Conservation (phyloP, 306 rosid species). For the Ceratonia siliqua region DNA sequence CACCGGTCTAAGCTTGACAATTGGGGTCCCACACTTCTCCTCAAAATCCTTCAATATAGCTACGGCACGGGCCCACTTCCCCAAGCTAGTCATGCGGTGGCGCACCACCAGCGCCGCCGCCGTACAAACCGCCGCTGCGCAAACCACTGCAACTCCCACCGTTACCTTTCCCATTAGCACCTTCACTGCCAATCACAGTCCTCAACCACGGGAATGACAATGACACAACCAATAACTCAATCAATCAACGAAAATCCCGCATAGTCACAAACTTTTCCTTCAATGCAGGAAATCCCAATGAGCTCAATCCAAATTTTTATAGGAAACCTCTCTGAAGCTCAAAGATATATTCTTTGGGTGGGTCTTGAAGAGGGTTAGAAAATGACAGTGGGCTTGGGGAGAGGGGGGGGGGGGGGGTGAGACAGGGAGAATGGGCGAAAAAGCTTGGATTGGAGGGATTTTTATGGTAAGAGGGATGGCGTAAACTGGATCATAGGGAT, state of each 20-base stretch:
- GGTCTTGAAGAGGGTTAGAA: constrained; percentile 4
- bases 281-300: constrained; percentile 13
- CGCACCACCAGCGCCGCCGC: constrained; percentile 81
- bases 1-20: constrained; percentile 66
- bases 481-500: no score
- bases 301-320: constrained; percentile 10
- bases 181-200: background rate
- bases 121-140: constrained; percentile 73
- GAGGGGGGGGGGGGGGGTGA: background rate
- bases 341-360: constrained; percentile 21
- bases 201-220: background rate
- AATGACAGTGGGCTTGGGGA: constrained; percentile 33
- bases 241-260: background rate
- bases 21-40: constrained; percentile 68
- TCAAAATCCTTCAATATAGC: constrained; percentile 66
- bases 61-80: constrained; percentile 60
- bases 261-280: constrained; percentile 33
- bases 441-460: no score
- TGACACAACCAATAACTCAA: background rate
- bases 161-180: constrained; percentile 71
- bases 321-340: constrained; percentile 17
- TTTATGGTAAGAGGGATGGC: no score
- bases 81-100: constrained; percentile 49
- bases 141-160: constrained; percentile 63
- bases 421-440: background rate